Evolutionary conservation across 352 stramenopile species (phyloP).

Genomic region (Vaucheria bursata): DNA sequence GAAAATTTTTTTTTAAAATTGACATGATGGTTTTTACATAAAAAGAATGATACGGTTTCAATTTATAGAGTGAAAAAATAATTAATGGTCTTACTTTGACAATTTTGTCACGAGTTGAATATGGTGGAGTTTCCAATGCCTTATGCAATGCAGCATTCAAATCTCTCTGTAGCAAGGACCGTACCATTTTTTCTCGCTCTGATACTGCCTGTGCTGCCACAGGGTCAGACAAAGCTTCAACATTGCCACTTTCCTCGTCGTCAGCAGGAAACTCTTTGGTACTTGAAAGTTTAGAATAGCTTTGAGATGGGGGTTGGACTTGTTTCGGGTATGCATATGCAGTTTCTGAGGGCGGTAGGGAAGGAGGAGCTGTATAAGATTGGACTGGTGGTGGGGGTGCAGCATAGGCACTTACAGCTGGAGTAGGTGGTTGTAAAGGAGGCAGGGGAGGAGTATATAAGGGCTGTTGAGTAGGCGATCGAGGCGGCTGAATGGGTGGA

Average conservation of each 20-base stretch:
- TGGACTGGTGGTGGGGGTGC: background rate
- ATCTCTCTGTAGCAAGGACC: conserved; percentile 30
- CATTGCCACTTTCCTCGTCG: background rate
- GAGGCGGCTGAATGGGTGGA: background rate
- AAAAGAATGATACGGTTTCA: too few relatives aligned
- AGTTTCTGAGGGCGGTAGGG: background rate
- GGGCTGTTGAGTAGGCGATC: background rate
- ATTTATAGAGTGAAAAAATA: too few relatives aligned
- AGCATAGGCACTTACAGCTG: background rate
- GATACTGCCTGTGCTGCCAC: conserved; percentile 17
- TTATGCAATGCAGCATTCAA: conserved; percentile 22
- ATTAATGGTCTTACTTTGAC: conserved; percentile 19
- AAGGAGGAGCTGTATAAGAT: background rate
- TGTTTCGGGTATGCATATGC: background rate
- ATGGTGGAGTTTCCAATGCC: conserved; percentile 29
- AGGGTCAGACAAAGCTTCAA: conserved; percentile 22
- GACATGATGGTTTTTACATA: too few relatives aligned
- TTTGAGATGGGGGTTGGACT: background rate
- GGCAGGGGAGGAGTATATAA: too few relatives aligned
- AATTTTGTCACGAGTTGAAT: conserved; percentile 19
- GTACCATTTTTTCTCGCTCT: conserved; percentile 29
- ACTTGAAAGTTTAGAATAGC: too few relatives aligned
- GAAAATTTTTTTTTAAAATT: background rate
- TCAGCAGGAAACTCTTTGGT: background rate
- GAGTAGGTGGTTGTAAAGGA: background rate